Conservation (phyloP, 2,329 filamentous ascomycete genomes). For the Alternaria angustiovoidea region DNA sequence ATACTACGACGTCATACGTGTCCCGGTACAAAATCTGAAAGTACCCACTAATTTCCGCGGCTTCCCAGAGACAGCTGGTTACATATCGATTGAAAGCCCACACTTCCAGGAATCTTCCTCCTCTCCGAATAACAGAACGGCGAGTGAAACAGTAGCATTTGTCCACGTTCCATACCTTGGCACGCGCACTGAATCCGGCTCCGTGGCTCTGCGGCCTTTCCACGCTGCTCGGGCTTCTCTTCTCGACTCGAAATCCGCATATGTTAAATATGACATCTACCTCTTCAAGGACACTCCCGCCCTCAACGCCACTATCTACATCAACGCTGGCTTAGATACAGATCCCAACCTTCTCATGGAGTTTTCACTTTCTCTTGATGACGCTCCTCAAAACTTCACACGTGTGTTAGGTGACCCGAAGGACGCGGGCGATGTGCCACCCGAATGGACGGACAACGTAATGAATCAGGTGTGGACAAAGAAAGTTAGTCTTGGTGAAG, state of each 20-base stretch:
- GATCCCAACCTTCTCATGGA: slow-evolving; percentile 56
- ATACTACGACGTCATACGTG: slow-evolving; percentile 23
- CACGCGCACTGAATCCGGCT: slow-evolving; percentile 26
- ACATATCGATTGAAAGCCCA: slow-evolving; percentile 28
- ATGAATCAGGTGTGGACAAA: slow-evolving; percentile 28
- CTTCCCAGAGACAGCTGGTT: slow-evolving; percentile 26
- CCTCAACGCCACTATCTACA: slow-evolving; percentile 47
- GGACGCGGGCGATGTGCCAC: slow-evolving; percentile 50
- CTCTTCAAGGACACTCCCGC: slow-evolving; percentile 20
- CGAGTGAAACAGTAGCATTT: slow-evolving; percentile 15
- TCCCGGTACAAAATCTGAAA: slow-evolving; percentile 21
- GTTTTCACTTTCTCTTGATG: slow-evolving; percentile 52
- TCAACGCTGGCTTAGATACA: slow-evolving; percentile 52
- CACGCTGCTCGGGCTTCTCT: slow-evolving; percentile 16
- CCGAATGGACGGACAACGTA: slow-evolving; percentile 50
- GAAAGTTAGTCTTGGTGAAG: slow-evolving; percentile 31
- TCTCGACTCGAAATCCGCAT: slow-evolving; percentile 17
- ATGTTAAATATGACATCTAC: slow-evolving; percentile 27
- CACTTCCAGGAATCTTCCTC: slow-evolving; percentile 20
- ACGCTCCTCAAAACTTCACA: slow-evolving; percentile 18
- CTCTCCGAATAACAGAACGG: neutral
- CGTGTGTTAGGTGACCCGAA: slow-evolving; percentile 34
- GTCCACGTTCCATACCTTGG: slow-evolving; percentile 23
- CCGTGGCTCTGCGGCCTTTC: slow-evolving; percentile 26
- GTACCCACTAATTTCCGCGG: slow-evolving; percentile 23